Base-by-base conservation (phyloP, 257 asterid species). In the Eustoma russellianum region DNA sequence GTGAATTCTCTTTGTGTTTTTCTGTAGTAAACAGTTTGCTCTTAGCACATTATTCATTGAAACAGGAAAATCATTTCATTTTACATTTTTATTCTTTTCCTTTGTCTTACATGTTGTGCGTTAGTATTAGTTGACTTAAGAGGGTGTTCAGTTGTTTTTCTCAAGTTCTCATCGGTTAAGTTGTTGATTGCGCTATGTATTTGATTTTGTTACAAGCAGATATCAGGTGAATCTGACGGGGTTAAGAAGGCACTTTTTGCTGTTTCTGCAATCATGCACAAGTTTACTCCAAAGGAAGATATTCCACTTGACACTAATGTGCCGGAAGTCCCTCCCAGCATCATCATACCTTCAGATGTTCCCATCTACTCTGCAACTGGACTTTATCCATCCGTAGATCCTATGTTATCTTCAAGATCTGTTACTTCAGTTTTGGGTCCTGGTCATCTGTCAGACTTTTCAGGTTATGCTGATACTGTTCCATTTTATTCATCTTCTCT, bases 231-330 rank as follows among this genome's bases (percentile, higher is more conserved):
- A 57, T 61, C 94, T 11, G 94, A 83, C 60, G 80, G 92, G 0
- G 95, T 91, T 8, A 82, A 71, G 77, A 86, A 65, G 66, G 93
- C 96, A 53, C 88, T 86, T 61, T 86, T 82, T 72, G 98, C 95
- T n/a, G 59, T 91, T 67, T 86, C 98, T 53, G 80, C 98, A 15
- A 91, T 91, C 49, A 83, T 86, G 94, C 84, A 86, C 74, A 86
- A 84, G 76, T 91, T 86, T 66, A 17, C 85, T 6, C 82, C 96
- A 5, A 86, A 80, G 74, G 98, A 90, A 77, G 80, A 58, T 41
- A 80, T 90, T 56, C 98, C 98, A 69, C 96, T 90, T 5, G 91
- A 74, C 33, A 75, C 87, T 55, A 55, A 88, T 7, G 52, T 86
- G 47, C 75, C 78, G 2, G 95, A 86, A 67, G 88, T 82, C 58